Evolutionary conservation across 495 filamentous ascomycete genomes (phyloP), one percentile per base, ranked within the genome.

Genomic region (Margaritispora aquatica): DNA sequence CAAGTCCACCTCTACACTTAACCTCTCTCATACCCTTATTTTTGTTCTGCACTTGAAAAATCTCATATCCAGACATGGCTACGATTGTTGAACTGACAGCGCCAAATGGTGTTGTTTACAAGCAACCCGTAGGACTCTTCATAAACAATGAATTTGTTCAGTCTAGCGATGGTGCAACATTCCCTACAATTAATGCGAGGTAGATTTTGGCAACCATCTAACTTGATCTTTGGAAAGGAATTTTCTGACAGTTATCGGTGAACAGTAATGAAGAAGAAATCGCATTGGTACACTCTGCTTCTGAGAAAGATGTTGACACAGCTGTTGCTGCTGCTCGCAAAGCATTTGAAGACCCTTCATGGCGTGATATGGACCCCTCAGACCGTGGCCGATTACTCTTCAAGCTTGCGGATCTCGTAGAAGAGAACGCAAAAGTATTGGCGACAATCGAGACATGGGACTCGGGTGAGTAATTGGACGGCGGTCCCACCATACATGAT

Each of bases 81-180:
- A n/a, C n/a, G n/a, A n/a, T n/a, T n/a, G 75, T 90, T 58, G 82
- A 95, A 65, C 84, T 97, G 62, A 93, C 86, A 41, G 91, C 92
- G 58, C 94, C 93, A 3, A 98, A 98, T 77, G 94, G 93, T 71
- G 81, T 73, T 69, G 88, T 86, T 64, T 90, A 92, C 71, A 78
- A 75, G 3, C 88, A 93, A 74, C 88, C 87, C 13, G 79, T 84
- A 51, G 93, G 93, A 50, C 83, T 98, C 41, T 97, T 97, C 74
- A 97, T 98, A 75, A 95, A 96, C 76, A 96, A 96, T 64, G 90
- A 96, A 68, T 98, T 92, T 68, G 88, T 96, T 53, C 80, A 86
- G 62, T 85, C 88, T 59, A 88, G 81, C 72, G 84, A 84, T 15
- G 88, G 84, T 38, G 81, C 88, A 64, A 96, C 83, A 69, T 81